Base-by-base conservation (phyloP, 1,284 basidiomycete genomes). In the Takashimella tepidaria region DNA sequence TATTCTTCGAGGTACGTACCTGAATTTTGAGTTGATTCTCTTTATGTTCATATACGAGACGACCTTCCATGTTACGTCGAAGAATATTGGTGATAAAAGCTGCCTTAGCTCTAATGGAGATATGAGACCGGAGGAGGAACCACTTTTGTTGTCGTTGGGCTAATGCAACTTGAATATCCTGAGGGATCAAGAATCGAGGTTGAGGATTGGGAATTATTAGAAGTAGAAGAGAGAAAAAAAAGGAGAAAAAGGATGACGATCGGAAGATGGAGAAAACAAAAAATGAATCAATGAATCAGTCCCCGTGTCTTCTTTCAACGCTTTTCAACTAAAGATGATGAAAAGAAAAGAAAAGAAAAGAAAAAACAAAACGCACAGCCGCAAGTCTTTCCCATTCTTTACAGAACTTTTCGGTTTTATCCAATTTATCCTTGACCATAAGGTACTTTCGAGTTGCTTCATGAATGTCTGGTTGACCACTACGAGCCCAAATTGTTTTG, bases 111-210 rank as follows among this genome's bases (percentile, higher is more conserved):
- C 91, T 85, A 22, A 90, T 78, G 10, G 91, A 86, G 57, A 92
- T 92, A 63, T 88, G 86, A 8, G 83, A 80, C 49, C 93, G 84
- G 78, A 96, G 93, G 50, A 87, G 83, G 54, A 87, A 82, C 95
- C 95, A 98, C 61, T 83, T 83, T 11, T 78, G 69, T 53, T 86
- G 73, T 22, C 93, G 88, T 12, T 79, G 67, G 16, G 79, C 44
- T 22, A 73, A 51, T 19, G 56, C 47, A 4, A 48, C 25, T 10
- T 54, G 41, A 31, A 65, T 50, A 11, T 54, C 27, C 50, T 54
- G n/a, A n/a, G n/a, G n/a, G n/a, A n/a, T n/a, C n/a, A n/a, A n/a
- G n/a, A n/a, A n/a, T n/a, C n/a, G n/a, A n/a, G n/a, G n/a, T n/a
- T n/a, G n/a, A n/a, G n/a, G n/a, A n/a, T n/a, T n/a, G n/a, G n/a